These are phyloP conservation scores for Fusarium siculi DNA, from an alignment of 2,329 filamentous ascomycete genomes.

Conservation along the genomic window DNA sequence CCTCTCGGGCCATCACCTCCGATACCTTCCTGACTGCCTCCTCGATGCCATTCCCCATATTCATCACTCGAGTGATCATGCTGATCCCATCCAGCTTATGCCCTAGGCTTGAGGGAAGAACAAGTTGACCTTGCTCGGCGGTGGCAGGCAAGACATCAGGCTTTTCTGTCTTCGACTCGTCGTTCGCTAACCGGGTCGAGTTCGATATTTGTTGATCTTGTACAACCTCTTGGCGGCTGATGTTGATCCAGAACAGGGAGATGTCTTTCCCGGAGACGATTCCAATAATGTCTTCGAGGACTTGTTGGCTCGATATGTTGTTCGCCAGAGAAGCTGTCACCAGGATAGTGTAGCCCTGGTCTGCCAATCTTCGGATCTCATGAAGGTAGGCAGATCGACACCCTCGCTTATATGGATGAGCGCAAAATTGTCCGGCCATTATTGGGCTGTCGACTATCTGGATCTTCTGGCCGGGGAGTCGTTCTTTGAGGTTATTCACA, in stretches of 20 bases:
- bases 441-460: conserved; percentile 16
- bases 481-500: not conserved
- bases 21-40: not conserved
- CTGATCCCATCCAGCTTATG: not conserved
- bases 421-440: not conserved
- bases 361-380: conserved; percentile 13
- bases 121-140: not conserved
- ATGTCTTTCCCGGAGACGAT: conserved; percentile 1
- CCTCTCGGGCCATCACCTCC: not conserved
- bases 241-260: conserved; percentile 19
- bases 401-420: not conserved
- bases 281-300: conserved; percentile 5
- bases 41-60: not conserved
- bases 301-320: not conserved
- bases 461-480: not conserved
- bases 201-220: not conserved
- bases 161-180: not conserved
- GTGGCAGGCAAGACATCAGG: not conserved
- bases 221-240: not conserved
- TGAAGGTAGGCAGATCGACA: conserved; percentile 17
- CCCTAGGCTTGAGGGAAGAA: not conserved
- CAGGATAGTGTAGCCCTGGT: conserved; percentile 6
- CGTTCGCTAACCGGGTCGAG: not conserved
- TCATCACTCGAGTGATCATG: conserved; percentile 1
- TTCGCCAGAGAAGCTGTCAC: conserved; percentile 13